Conservation (phyloP, 2,329 filamentous ascomycete species). For the Fusarium sp. region DNA sequence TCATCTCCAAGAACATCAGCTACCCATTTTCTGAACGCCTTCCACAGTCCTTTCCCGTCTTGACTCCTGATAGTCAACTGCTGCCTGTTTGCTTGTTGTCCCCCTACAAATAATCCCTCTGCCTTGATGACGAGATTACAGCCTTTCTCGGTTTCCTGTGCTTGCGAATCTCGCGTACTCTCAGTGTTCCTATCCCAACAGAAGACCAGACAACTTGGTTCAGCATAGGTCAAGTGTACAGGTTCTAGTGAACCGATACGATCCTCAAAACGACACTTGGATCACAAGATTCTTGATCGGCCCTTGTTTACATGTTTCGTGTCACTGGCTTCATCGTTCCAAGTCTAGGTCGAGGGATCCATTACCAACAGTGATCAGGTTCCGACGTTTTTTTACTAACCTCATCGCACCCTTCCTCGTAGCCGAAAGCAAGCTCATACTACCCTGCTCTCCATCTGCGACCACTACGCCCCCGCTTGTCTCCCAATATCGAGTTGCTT, state of each 20-base stretch:
- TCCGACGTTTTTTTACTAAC: too few relatives aligned
- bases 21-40: too few relatives aligned
- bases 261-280: not conserved
- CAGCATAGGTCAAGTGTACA: not conserved
- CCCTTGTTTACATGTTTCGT: not conserved
- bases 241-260: not conserved
- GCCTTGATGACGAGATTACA: not conserved
- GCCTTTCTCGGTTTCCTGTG: not conserved
- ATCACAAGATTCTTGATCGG: not conserved
- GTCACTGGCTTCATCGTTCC: not conserved
- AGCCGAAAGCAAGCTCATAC: not conserved
- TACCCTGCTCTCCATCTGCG: too few relatives aligned
- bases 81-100: not conserved
- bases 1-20: too few relatives aligned
- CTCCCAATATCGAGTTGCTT: not conserved
- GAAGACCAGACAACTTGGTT: not conserved
- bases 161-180: too few relatives aligned
- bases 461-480: not conserved
- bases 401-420: too few relatives aligned
- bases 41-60: not conserved
- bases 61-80: not conserved
- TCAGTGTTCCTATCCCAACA: too few relatives aligned
- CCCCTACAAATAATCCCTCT: not conserved
- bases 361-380: too few relatives aligned
- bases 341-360: not conserved